Conservation (phyloP, 768 basidiomycete genomes). For the Lactarius pseudohatsudake region DNA sequence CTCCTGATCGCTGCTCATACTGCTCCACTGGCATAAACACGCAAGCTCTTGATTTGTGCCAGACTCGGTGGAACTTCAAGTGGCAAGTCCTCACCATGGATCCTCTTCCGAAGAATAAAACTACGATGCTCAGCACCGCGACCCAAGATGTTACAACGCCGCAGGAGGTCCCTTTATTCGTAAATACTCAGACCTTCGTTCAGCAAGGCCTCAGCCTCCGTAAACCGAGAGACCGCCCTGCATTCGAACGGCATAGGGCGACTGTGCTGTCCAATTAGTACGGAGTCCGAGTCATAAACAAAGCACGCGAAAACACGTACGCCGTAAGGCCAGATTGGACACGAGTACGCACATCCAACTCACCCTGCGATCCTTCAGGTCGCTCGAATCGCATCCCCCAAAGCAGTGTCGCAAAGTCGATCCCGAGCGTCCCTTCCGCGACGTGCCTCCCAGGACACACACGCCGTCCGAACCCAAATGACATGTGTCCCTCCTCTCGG, state of each 20-base stretch:
- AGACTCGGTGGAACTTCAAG: too few relatives aligned
- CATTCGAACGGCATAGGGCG: slow-evolving; percentile 22
- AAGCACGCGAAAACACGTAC: slow-evolving; percentile 16
- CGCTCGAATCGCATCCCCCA: slow-evolving; percentile 30
- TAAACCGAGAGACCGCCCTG: slow-evolving; percentile 22
- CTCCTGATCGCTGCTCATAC: too few relatives aligned
- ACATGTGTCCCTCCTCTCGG: slow-evolving; percentile 32
- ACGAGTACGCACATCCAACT: slow-evolving; percentile 1
- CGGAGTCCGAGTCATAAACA: too few relatives aligned
- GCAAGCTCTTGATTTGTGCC: too few relatives aligned
- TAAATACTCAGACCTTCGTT: not conserved
- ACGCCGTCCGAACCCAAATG: slow-evolving; percentile 34
- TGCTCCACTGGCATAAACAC: too few relatives aligned
- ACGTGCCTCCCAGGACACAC: slow-evolving; percentile 37
- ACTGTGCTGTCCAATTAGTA: slow-evolving; percentile 7
- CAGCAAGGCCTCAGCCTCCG: not conserved
- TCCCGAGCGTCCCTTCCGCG: slow-evolving; percentile 36
- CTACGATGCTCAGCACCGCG: not conserved
- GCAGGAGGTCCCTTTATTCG: not conserved
- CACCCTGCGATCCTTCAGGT: not conserved
- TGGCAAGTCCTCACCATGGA: too few relatives aligned
- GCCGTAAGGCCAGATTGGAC: slow-evolving; percentile 1
- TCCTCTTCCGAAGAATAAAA: not conserved
- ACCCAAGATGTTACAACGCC: too few relatives aligned
- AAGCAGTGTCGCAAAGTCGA: slow-evolving; percentile 36